phyloP scores from a whole-genome alignment of 768 basidiomycete genomes.

The Fistulinella prunicolor region DNA sequence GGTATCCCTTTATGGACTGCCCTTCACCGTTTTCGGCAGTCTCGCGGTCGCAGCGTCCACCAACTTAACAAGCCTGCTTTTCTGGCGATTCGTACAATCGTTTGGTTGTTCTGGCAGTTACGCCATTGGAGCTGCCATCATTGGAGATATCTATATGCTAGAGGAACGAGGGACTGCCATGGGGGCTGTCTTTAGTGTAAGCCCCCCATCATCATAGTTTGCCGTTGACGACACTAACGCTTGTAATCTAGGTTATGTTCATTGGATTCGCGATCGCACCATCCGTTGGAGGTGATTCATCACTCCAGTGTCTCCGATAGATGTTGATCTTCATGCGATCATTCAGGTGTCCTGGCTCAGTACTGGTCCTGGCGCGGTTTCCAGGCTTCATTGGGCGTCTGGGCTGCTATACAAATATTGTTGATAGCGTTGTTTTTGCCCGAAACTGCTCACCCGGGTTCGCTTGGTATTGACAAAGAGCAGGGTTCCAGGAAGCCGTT shows the following conservation, averaged over 20 bases:
- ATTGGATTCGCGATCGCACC: constrained; percentile 64
- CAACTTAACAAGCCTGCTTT: constrained; percentile 45
- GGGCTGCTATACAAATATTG: constrained; percentile 39
- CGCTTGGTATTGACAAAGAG: constrained; percentile 51
- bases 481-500: constrained; percentile 22
- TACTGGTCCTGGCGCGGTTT: constrained; percentile 67
- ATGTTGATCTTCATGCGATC: not conserved
- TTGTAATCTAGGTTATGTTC: constrained; percentile 38
- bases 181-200: constrained; percentile 55
- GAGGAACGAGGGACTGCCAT: constrained; percentile 62
- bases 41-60: constrained; percentile 53
- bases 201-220: constrained; percentile 4
- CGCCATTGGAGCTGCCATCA: constrained; percentile 55
- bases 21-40: constrained; percentile 56
- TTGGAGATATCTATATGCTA: constrained; percentile 63
- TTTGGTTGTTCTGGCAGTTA: constrained; percentile 57
- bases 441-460: constrained; percentile 64
- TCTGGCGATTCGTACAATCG: constrained; percentile 64
- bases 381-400: constrained; percentile 45
- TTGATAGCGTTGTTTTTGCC: constrained; percentile 50
- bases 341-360: constrained; percentile 46
- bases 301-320: not conserved
- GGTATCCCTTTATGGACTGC: constrained; percentile 57
- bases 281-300: constrained; percentile 45
- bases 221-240: not conserved